A percentile compares a stretch with the other conserved stretches of the same genome.
Conservation (phyloP, 495 filamentous ascomycete genomes). For the Tetracladium setigerum region DNA sequence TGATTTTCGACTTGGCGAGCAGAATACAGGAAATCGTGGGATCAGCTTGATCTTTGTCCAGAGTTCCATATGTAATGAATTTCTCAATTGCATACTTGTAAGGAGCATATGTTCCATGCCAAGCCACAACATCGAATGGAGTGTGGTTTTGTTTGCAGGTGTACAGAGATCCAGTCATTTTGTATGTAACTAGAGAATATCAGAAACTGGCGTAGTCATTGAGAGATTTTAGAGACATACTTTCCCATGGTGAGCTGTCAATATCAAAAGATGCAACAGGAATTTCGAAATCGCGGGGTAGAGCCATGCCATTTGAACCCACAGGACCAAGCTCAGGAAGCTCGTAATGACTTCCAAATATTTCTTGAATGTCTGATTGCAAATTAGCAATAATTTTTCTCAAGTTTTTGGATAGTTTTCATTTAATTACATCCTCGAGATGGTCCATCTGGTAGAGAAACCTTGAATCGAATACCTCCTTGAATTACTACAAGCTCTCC, state of each 20-base stretch:
- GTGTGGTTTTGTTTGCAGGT: constrained; percentile 58
- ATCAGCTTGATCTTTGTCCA: constrained; percentile 73
- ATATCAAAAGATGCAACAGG: constrained; percentile 58
- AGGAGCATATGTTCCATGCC: constrained; percentile 74
- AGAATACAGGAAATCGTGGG: constrained; percentile 77
- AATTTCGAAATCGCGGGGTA: constrained; percentile 63
- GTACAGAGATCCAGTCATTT: constrained; percentile 46
- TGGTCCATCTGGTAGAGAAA: constrained; percentile 49
- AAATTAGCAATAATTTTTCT: no score
- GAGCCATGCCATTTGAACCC: constrained; percentile 61
- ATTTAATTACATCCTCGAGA: constrained; percentile 42
- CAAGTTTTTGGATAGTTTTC: no score
- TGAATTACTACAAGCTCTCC: constrained; percentile 68
- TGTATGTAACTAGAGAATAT: constrained; percentile 51
- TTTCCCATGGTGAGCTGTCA: constrained; percentile 3
- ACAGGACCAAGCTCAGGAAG: constrained; percentile 26
- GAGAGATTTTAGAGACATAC: no score
- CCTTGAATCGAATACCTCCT: constrained; percentile 56
- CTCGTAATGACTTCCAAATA: constrained; percentile 1
- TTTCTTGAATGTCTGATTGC: constrained; percentile 33
- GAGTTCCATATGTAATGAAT: constrained; percentile 69
- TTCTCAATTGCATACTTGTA: constrained; percentile 82
- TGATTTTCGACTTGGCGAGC: constrained; percentile 48
- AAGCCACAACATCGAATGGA: constrained; percentile 77
- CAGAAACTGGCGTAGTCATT: constrained; percentile 28